Base-by-base conservation (phyloP, 2,329 filamentous ascomycete genomes). In the Diaporthe sp. region DNA sequence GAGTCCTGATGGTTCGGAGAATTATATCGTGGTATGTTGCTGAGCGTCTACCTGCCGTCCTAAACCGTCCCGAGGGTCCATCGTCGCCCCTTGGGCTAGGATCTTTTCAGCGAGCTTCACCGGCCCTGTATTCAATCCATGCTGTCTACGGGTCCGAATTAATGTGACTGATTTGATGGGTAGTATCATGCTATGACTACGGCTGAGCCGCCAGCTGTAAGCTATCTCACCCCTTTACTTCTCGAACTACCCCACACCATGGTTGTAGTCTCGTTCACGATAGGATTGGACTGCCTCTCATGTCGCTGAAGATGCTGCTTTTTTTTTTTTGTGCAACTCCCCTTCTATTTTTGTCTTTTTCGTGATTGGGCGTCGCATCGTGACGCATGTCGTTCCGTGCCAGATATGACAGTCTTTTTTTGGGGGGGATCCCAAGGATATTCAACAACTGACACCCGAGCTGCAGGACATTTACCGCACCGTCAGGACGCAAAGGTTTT, bases 121-220 rank as follows among this genome's bases (percentile, higher is more conserved):
- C 39, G 17, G 25, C 59, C 25, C 39, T 32, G 59, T 25, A 50
- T 32, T 9, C 9, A 19, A 3, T 35, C n/a, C 4, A 50, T 10
- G 3, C 25, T 32, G 27, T 3, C 17, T 25, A 30, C 10, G 7
- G 19, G 7, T 8, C n/a, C 12, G 22, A 35, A n/a, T 15, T 30
- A n/a, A 15, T 5, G 10, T 37, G 44, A 37, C 30, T 37, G n/a
- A 66, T 12, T 66, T 15, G 27, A 35, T 1, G 15, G 4, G 7
- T 17, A 51, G 10, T 84, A 82, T 70, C 82, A 84, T 59, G 82
- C 82, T 0, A 78, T 81, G 76, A 83, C 81, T 10, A 83, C 81
- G 17, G 55, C 81, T 4, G 79, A 82, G 27, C 81, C 81, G 1
- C 74, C 78, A 1, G 77, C 80, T 51, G 63, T 66, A 37, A 37